Percentiles rank a stretch among this genome's conserved stretches.
phyloP scores from a whole-genome alignment of 2,329 filamentous ascomycete species.

The Fusarium fujikuroi region DNA sequence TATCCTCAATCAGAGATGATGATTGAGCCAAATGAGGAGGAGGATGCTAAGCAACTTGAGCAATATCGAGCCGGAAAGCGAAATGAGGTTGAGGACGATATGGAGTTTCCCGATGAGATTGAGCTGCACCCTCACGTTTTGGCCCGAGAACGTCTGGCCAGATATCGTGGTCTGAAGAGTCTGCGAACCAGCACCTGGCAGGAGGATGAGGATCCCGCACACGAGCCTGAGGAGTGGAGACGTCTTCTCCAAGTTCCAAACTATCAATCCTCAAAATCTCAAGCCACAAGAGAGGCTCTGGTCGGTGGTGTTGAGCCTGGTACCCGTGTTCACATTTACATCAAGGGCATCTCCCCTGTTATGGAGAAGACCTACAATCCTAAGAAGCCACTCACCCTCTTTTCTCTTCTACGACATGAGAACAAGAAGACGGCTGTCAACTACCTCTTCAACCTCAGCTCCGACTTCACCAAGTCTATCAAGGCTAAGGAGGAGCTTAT shows the following conservation, averaged over 20 bases:
- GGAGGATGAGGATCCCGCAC: conserved; percentile 83
- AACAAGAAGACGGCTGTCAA: conserved; percentile 93
- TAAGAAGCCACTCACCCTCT: conserved; percentile 73
- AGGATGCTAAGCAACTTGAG: conserved; percentile 78
- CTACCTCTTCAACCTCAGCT: conserved; percentile 86
- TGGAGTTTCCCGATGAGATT: conserved; percentile 97
- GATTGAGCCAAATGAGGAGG: conserved; percentile 84
- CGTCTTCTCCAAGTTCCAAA: conserved; percentile 88
- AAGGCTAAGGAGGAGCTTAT: conserved; percentile 94
- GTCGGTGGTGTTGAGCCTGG: conserved; percentile 89
- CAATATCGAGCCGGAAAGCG: conserved; percentile 83
- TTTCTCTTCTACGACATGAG: conserved; percentile 91
- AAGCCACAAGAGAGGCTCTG: conserved; percentile 81
- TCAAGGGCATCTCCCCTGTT: conserved; percentile 63
- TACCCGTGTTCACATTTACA: conserved; percentile 82
- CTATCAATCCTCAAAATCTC: conserved; percentile 84
- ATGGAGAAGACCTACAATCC: conserved; percentile 61
- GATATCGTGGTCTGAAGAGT: conserved; percentile 93
- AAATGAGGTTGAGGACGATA: conserved; percentile 86
- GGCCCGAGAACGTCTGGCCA: conserved; percentile 83
- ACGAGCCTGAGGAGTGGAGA: conserved; percentile 91
- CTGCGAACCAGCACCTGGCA: conserved; percentile 90
- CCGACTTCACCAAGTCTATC: conserved; percentile 78
- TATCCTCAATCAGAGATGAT: conserved; percentile 96
- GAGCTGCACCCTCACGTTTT: conserved; percentile 89